Percentiles rank a stretch among this genome's conserved stretches.
These are phyloP conservation scores for Golubevia pallescens DNA, from an alignment of 1,284 basidiomycete genomes.

Conservation along the genomic window DNA sequence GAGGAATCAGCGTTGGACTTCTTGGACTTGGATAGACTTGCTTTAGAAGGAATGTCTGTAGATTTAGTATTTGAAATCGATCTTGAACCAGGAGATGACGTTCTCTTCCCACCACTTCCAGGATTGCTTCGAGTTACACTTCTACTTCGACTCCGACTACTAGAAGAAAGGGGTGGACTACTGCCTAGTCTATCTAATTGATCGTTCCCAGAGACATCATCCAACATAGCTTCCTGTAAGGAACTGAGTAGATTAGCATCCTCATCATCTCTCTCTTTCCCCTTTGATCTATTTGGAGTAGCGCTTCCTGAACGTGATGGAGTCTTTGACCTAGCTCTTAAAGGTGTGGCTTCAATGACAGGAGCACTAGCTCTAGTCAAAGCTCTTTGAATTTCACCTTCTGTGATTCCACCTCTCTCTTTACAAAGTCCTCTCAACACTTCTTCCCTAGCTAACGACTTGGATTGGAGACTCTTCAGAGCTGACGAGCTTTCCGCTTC, in stretches of 20 bases:
- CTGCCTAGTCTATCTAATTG: slow-evolving; percentile 19
- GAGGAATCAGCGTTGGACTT: neutral
- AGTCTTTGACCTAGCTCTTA: neutral
- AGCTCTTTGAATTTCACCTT: neutral
- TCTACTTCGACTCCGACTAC: neutral
- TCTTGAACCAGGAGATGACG: neutral
- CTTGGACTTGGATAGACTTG: slow-evolving; percentile 13
- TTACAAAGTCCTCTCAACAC: neutral
- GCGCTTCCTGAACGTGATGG: neutral
- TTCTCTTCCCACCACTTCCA: neutral
- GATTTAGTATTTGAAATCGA: neutral
- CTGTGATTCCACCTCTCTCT: neutral
- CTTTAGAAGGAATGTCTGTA: slow-evolving; percentile 16
- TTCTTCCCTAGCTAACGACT: neutral
- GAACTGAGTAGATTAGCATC: slow-evolving; percentile 28
- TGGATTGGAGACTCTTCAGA: neutral
- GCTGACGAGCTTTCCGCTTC: neutral
- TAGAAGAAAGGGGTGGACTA: neutral
- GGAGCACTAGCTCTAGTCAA: neutral
- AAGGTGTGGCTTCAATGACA: neutral
- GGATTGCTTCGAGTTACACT: neutral
- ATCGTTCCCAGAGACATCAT: slow-evolving; percentile 19
- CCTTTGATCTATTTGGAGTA: slow-evolving; percentile 3
- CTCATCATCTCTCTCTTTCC: slow-evolving; percentile 7
- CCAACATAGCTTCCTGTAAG: slow-evolving; percentile 53